Evolutionary conservation across 495 filamentous ascomycete genomes (phyloP).

Genomic region (Chaetomium cochliodes): DNA sequence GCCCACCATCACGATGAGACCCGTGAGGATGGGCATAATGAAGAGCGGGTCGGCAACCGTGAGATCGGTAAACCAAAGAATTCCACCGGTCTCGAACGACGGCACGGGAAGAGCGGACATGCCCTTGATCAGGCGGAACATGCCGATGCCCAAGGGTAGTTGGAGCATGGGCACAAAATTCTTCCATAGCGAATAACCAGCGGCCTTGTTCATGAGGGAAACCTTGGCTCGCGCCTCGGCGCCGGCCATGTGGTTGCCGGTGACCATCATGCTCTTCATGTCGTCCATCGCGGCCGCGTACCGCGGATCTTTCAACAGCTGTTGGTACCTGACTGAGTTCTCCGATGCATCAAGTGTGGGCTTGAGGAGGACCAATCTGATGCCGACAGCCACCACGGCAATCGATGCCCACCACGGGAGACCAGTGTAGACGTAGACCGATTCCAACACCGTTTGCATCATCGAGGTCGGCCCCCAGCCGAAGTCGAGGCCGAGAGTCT

Average conservation of each 20-base stretch:
- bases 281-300: conserved; percentile 49
- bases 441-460: conserved; percentile 74
- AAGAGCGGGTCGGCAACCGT: conserved; percentile 73
- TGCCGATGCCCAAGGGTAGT: conserved; percentile 70
- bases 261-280: conserved; percentile 46
- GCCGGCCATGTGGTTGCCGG: conserved; percentile 45
- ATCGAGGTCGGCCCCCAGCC: conserved; percentile 71
- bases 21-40: conserved; percentile 62
- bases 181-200: conserved; percentile 55
- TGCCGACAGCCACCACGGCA: conserved; percentile 56
- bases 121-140: conserved; percentile 69
- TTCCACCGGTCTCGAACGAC: conserved; percentile 63
- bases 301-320: conserved; percentile 48
- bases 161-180: conserved; percentile 61
- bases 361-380: conserved; percentile 65
- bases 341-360: conserved; percentile 61
- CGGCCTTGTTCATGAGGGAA: conserved; percentile 44
- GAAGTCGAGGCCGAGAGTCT: conserved; percentile 78
- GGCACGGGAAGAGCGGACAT: conserved; percentile 82
- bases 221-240: conserved; percentile 49
- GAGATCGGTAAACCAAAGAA: conserved; percentile 77
- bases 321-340: conserved; percentile 54
- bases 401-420: conserved; percentile 83
- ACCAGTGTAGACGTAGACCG: conserved; percentile 69
- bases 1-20: conserved; percentile 50